phyloP scores from a whole-genome alignment of 129 eudicot genomes.

The Helianthus tuberosus region DNA sequence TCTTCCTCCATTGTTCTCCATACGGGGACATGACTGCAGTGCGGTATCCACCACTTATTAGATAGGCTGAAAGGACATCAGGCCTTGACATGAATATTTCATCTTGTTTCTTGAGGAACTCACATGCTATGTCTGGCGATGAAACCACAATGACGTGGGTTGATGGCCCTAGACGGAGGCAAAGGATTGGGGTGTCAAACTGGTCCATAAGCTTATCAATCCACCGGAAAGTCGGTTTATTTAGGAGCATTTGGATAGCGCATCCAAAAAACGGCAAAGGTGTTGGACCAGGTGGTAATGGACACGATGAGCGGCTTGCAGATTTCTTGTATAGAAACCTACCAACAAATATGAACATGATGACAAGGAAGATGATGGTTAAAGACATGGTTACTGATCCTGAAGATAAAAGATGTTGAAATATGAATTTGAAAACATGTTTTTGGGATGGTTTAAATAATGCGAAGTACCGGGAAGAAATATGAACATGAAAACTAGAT shows the following conservation, averaged over 20 bases:
- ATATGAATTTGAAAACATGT: slow-evolving; percentile 7
- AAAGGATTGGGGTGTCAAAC: no score
- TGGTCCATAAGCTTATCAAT: slow-evolving; percentile 24
- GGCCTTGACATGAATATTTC: slow-evolving; percentile 40
- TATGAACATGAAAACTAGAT: no score
- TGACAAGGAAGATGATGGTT: background rate
- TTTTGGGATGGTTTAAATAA: background rate
- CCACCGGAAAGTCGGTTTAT: slow-evolving; percentile 41
- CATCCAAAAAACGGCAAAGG: slow-evolving; percentile 40
- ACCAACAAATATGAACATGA: background rate
- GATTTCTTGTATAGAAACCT: no score
- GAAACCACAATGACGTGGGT: slow-evolving; percentile 19
- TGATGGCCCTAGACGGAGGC: no score
- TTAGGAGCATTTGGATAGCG: slow-evolving; percentile 19
- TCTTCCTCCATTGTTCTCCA: slow-evolving; percentile 42
- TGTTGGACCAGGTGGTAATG: slow-evolving; percentile 50
- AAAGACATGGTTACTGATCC: background rate
- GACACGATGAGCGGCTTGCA: background rate
- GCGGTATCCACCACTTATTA: slow-evolving; percentile 30
- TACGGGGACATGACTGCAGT: slow-evolving; percentile 17
- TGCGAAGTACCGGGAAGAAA: no score
- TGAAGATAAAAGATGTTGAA: background rate
- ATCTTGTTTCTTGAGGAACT: slow-evolving; percentile 43
- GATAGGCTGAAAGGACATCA: slow-evolving; percentile 19
- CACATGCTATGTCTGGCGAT: slow-evolving; percentile 35